Percentiles rank a stretch among this genome's conserved stretches.
phyloP scores from a whole-genome alignment of 2,329 filamentous ascomycete species.

The Pseudogymnoascus sp. region DNA sequence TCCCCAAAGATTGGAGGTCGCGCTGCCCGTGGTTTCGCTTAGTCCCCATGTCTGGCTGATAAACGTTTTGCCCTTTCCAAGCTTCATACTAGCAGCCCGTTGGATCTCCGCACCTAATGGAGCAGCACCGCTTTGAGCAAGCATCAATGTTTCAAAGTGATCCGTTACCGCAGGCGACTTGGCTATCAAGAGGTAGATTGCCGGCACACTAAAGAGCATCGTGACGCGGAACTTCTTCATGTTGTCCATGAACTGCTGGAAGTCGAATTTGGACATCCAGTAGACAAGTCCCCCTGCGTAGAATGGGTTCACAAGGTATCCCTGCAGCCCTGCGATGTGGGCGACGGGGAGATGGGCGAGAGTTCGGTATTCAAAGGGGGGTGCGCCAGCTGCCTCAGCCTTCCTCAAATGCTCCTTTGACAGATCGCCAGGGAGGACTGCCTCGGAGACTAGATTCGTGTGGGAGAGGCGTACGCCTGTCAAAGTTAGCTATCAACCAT shows the following conservation, averaged over 20 bases:
- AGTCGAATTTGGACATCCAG: slow-evolving; percentile 72
- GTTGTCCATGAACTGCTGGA: slow-evolving; percentile 60
- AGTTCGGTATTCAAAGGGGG: slow-evolving; percentile 31
- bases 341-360: slow-evolving; percentile 39
- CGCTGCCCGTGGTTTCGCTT: slow-evolving; percentile 72
- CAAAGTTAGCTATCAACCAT: slow-evolving; percentile 5
- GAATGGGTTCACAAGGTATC: slow-evolving; percentile 38
- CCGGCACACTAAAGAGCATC: slow-evolving; percentile 59
- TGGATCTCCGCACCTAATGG: slow-evolving; percentile 50
- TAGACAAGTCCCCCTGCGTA: slow-evolving; percentile 48
- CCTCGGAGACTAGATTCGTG: slow-evolving; percentile 61
- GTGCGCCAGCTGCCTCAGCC: slow-evolving; percentile 13
- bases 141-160: slow-evolving; percentile 43
- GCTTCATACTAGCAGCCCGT: slow-evolving; percentile 39
- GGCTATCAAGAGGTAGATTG: slow-evolving; percentile 63
- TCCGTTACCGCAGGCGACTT: slow-evolving; percentile 59
- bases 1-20: slow-evolving; percentile 55
- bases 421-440: slow-evolving; percentile 26
- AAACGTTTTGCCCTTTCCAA: slow-evolving; percentile 49
- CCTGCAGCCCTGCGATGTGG: slow-evolving; percentile 40
- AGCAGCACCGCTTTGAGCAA: slow-evolving; percentile 52
- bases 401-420: slow-evolving; percentile 24
- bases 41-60: slow-evolving; percentile 59
- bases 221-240: slow-evolving; percentile 64
- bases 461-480: slow-evolving; percentile 75